Evolutionary conservation across 2,329 filamentous ascomycete species (phyloP).

Genomic region (Trichoderma harzianum): DNA sequence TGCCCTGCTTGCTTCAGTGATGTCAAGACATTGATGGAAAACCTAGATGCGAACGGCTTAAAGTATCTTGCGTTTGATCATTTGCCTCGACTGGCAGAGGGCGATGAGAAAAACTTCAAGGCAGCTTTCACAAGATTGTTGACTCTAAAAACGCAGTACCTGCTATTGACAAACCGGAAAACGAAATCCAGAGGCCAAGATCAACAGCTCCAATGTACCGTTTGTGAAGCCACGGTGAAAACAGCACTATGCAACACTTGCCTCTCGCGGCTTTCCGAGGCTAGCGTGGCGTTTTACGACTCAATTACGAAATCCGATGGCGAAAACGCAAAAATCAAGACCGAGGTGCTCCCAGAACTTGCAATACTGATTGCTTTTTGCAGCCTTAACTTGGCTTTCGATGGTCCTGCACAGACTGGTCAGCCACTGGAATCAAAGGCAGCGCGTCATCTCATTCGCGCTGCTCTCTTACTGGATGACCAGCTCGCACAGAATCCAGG

Average conservation of each 20-base stretch:
- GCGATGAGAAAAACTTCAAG: slow-evolving; percentile 25
- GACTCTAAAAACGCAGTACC: slow-evolving; percentile 43
- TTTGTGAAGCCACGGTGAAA: slow-evolving; percentile 25
- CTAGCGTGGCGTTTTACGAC: slow-evolving; percentile 24
- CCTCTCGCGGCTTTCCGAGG: slow-evolving; percentile 25
- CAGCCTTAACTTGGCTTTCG: slow-evolving; percentile 31
- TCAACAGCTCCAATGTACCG: slow-evolving; percentile 25
- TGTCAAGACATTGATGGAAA: slow-evolving; percentile 42
- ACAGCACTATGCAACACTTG: slow-evolving; percentile 23
- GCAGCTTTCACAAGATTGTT: slow-evolving; percentile 34
- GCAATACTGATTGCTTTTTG: slow-evolving; percentile 36
- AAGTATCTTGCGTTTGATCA: slow-evolving; percentile 39
- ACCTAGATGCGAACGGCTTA: slow-evolving; percentile 40
- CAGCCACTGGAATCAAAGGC: slow-evolving; percentile 17
- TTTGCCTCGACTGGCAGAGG: slow-evolving; percentile 31
- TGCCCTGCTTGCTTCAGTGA: slow-evolving; percentile 47
- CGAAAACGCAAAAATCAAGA: neutral
- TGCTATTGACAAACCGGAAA: slow-evolving; percentile 39
- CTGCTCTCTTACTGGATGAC: slow-evolving; percentile 47
- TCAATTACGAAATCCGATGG: slow-evolving; percentile 7
- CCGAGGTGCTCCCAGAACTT: slow-evolving; percentile 32
- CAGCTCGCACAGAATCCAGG: slow-evolving; percentile 45
- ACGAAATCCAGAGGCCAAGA: slow-evolving; percentile 24
- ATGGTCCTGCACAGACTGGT: neutral
- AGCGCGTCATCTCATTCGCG: slow-evolving; percentile 42